phyloP scores from a whole-genome alignment of 805 yeast species.

The Scheffersomyces coipomensis region DNA sequence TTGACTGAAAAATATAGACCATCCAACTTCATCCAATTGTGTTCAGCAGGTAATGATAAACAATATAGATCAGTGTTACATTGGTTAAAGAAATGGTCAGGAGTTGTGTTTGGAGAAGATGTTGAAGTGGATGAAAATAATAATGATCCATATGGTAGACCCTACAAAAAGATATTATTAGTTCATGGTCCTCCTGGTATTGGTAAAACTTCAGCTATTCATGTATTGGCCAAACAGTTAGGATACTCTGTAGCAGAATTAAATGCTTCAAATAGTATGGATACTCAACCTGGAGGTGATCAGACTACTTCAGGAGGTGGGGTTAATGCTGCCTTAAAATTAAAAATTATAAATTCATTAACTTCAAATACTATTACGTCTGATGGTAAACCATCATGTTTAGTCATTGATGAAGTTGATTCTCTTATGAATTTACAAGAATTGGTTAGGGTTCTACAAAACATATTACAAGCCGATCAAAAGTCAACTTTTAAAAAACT shows the following conservation, averaged over 20 bases:
- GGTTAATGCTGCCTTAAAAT: conserved; percentile 17
- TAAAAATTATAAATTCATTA: conserved; percentile 52
- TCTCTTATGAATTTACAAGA: conserved; percentile 35
- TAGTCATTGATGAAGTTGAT: conserved; percentile 88
- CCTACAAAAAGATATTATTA: conserved; percentile 58
- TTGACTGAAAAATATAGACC: conserved; percentile 46
- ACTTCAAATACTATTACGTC: conserved; percentile 58
- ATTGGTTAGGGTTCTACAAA: conserved; percentile 50
- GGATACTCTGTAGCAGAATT: conserved; percentile 81
- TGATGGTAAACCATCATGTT: conserved; percentile 72
- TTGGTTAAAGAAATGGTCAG: conserved; percentile 41
- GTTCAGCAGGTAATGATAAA: conserved; percentile 45
- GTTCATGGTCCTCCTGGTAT: conserved; percentile 92
- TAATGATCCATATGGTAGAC: conserved; percentile 27
- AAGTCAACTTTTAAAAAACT: conserved; percentile 41
- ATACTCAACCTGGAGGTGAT: conserved; percentile 25
- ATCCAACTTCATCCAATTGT: conserved; percentile 28
- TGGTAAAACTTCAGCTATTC: conserved; percentile 90
- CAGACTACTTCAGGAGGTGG: conserved; percentile 43
- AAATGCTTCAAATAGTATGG: conserved; percentile 63
- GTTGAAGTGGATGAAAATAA: conserved; percentile 5
- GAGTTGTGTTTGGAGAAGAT: conserved; percentile 29
- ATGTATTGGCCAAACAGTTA: conserved; percentile 75
- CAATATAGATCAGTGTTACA: conserved; percentile 36
- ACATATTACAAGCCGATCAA: conserved; percentile 57